Evolutionary conservation across 2,329 filamentous ascomycete genomes (phyloP), one percentile per base, ranked within the genome.

Genomic region (Alternaria viburni): DNA sequence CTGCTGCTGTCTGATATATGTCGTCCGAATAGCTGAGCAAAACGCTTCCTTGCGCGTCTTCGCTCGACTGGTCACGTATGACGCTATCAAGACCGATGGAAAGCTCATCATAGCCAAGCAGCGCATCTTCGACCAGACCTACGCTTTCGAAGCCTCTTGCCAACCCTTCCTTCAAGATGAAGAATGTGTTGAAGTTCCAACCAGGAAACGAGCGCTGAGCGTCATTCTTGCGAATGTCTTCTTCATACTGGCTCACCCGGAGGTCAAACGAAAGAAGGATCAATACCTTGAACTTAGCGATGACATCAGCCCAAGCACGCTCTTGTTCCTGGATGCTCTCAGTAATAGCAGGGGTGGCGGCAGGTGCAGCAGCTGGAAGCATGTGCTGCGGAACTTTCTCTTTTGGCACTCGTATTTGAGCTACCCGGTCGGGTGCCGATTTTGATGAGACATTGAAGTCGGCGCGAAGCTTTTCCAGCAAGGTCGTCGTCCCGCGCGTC

Each of bases 171-270:
- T 99, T 99, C 9, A 99, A 85, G 15, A 99, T 94, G 78, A 99
- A 99, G 78, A 99, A 99, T 0, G 96, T 99, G 80, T 96, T 98
- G 77, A 99, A 99, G 76, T 99, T 99, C 96, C 96, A 99, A 0
- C 96, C 96, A 0, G 96, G 96, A 17, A 99, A 82, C 32, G 85
- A 90, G 50, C 95, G 87, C 78, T 98, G 94, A 0, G 90, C 88
- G 71, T 98, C 95, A 75, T 94, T 96, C 79, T 97, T 96, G 66
- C 93, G 91, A 70, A 99, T 97, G 71, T 99, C 96, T 63, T 97
- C 94, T 79, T 99, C 96, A 78, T 99, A 99, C 74, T 98, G 95
- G 19, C 88, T 89, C 1, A 99, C 96, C 9, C 96, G 89, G 70
- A 90, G 86, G 81, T 98, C 95, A 76, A 99, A 99, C 1, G 94